A percentile compares a stretch with the other conserved stretches of the same genome.
Evolutionary conservation across 345 rosid genomes (phyloP).

Genomic region (Pistacia integerrima): DNA sequence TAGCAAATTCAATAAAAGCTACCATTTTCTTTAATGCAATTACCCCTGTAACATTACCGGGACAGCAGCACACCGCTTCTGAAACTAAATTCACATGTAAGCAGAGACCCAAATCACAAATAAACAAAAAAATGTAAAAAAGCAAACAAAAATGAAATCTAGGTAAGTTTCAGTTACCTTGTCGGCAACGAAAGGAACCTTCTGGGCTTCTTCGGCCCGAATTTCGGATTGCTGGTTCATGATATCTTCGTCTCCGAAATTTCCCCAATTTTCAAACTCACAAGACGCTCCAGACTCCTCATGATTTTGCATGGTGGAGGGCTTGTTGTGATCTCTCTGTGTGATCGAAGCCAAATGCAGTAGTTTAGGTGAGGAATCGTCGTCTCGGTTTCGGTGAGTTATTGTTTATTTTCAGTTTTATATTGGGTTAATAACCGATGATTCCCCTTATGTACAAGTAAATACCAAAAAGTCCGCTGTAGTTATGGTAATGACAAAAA

Average conservation of each 20-base stretch:
- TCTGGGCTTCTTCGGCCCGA: conserved; percentile 55
- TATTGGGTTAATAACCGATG: too few relatives aligned
- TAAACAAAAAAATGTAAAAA: conserved; percentile 2
- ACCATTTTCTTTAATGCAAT: too few relatives aligned
- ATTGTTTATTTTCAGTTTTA: too few relatives aligned
- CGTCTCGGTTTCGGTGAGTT: too few relatives aligned
- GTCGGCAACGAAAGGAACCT: conserved; percentile 78
- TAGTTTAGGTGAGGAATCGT: too few relatives aligned
- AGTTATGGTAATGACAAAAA: too few relatives aligned
- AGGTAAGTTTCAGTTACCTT: conserved; percentile 47
- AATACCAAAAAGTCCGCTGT: too few relatives aligned
- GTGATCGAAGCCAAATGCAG: too few relatives aligned
- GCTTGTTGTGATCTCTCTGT: too few relatives aligned
- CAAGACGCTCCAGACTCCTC: conserved; percentile 37
- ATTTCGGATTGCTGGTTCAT: conserved; percentile 60
- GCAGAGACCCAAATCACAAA: background rate
- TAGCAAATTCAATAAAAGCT: too few relatives aligned
- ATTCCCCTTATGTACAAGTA: too few relatives aligned
- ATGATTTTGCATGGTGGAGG: conserved; percentile 43
- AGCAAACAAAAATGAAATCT: background rate
- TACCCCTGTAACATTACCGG: background rate
- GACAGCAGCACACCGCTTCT: background rate
- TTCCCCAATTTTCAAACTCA: conserved; percentile 47
- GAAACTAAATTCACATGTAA: background rate
- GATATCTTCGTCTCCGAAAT: conserved; percentile 49